Base-by-base conservation (phyloP, 2,329 filamentous ascomycete species). In the Trichoderma breve region DNA sequence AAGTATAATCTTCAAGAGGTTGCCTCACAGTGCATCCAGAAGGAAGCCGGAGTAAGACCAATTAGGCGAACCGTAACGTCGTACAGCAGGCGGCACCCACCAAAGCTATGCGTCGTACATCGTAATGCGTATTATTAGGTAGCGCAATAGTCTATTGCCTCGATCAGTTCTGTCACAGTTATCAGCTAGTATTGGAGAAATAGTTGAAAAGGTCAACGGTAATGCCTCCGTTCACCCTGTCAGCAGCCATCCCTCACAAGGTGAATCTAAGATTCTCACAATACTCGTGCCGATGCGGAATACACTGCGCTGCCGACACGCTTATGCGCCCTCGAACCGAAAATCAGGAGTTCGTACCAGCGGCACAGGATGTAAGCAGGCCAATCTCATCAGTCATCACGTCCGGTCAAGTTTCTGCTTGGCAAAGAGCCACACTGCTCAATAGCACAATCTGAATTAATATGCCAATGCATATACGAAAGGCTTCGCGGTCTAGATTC, bases 401-500 rank as follows among this genome's bases (percentile, higher is more conserved):
- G 4, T 28, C 28, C 6, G 21, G 57, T 36, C 30, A 36, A 51
- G 21, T 34, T n/a, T 61, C 57, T 58, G 39, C 67, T 53, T 39
- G 57, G n/a, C 55, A 28, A 53, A 12, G 30, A 57, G 64, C 43
- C 57, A 34, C 21, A 28, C 36, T 58, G 28, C 26, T 61, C 26
- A 30, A 69, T 51, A 47, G 21, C 24, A 58, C 30, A 39, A 28
- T 43, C 30, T 15, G 18, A 47, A 18, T 18, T 39, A 12, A 51
- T 51, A 28, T 30, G 28, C 57, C 39, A 61, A 43, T 36, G 65
- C 65, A 68, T 32, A 69, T 60, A 61, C 55, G 28, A 69, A 51
- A 28, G 28, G 32, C 28, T 34, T 28, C 43, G 39, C 30, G 57
- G 67, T 70, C 67, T 70, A 69, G 65, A 69, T 69, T 43, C 51